A percentile compares a stretch with the other conserved stretches of the same genome.
Evolutionary conservation across 2,329 filamentous ascomycete species (phyloP).

Genomic region (Microascus cirrosus): DNA sequence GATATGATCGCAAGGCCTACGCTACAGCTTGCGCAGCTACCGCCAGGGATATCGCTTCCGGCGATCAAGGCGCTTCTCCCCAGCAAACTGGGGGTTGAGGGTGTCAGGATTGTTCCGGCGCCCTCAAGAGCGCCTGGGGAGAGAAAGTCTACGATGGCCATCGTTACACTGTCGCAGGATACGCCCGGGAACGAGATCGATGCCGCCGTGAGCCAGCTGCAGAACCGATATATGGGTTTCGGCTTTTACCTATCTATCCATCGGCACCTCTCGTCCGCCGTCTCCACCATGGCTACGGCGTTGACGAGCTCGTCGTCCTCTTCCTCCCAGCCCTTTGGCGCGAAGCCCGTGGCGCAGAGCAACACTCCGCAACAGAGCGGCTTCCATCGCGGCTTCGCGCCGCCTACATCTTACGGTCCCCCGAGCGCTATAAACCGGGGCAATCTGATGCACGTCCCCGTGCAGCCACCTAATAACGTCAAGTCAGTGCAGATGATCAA

Average conservation of each 20-base stretch:
- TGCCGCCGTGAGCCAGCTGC: constrained; percentile 61
- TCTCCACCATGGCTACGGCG: constrained; percentile 27
- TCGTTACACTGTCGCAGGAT: constrained; percentile 70
- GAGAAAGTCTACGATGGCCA: constrained; percentile 62
- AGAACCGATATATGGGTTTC: constrained; percentile 76
- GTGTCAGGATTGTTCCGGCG: constrained; percentile 58
- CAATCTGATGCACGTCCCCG: constrained; percentile 53
- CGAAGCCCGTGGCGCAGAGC: constrained; percentile 43
- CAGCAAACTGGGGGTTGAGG: constrained; percentile 53
- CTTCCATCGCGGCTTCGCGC: constrained; percentile 54
- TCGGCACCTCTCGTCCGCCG: constrained; percentile 69
- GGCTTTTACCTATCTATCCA: constrained; percentile 75
- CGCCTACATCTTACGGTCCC: constrained; percentile 57
- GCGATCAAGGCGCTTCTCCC: constrained; percentile 49
- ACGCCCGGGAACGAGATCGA: constrained; percentile 80
- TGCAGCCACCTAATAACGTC: constrained; percentile 67
- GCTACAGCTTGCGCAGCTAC: constrained; percentile 47
- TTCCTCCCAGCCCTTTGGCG: constrained; percentile 63
- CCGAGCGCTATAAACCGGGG: constrained; percentile 6
- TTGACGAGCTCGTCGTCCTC: constrained; percentile 27
- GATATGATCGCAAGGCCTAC: constrained; percentile 54
- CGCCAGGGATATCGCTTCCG: constrained; percentile 47
- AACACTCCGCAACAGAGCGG: background rate
- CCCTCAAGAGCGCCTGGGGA: constrained; percentile 41
- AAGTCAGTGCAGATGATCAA: constrained; percentile 76